Evolutionary conservation across 2,329 filamentous ascomycete species (phyloP), one percentile per base, ranked within the genome.

Genomic region (Stromatinia cepivora): DNA sequence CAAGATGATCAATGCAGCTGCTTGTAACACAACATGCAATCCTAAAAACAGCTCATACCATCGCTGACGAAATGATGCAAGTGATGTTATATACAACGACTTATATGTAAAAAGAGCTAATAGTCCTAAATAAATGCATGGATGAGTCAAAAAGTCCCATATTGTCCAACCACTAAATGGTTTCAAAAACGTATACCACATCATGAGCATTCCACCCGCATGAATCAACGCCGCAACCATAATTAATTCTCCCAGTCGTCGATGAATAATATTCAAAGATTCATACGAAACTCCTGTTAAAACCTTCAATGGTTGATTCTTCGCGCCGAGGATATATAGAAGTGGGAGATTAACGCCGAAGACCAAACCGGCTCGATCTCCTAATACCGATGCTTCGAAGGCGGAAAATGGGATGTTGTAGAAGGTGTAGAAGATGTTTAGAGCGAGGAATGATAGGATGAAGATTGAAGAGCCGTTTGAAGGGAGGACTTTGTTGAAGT

Each of bases 251-350:
- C 88, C 88, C 1, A 90, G 81, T 6, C 88, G 82, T 48, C 88
- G 85, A 76, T 91, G 88, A 68, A 90, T 84, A 58, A 90, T 85
- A 75, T 90, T 90, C 54, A 90, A 80, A 7, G 85, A 84, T 77
- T 90, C 88, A 75, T 91, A 91, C 0, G 87, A 90, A 71, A 85
- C 84, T 5, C 88, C 87, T 0, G 88, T 90, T 25, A 91, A 79
- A 2, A 82, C 73, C 70, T 85, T 85, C 46, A 90, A 75, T 0
- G 88, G 88, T 71, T 90, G 88, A 70, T 88, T 90, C 77, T 91
- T 91, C 45, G 89, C 88, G 2, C 86, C 84, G 4, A 91, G 81
- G 6, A 90, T 80, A 76, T 91, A 90, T 4, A 90, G 80, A 52
- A 85, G 77, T 4, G 84, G 83, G 1, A 86, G 77, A 69, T 85